Evolutionary conservation across 345 rosid genomes (phyloP).

Genomic region (Eucalyptus urophylla): DNA sequence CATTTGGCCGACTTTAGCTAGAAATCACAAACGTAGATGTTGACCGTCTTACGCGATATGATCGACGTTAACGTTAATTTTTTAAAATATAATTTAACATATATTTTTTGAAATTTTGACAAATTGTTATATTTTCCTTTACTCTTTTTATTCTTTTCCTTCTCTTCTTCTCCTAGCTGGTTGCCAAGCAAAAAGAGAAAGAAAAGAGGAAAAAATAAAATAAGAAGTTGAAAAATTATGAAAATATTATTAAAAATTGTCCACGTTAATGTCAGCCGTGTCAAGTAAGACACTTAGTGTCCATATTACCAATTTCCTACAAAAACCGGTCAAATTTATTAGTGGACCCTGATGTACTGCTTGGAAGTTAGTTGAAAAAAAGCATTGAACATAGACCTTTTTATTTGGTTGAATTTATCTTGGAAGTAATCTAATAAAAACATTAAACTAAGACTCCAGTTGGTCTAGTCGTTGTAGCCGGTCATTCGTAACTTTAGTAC

Average conservation of each 20-base stretch:
- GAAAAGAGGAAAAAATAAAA: too few species aligned
- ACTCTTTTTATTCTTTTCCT: too few species aligned
- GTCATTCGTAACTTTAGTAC: background rate
- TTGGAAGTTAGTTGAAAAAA: background rate
- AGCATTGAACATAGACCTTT: background rate
- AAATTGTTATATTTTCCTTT: too few species aligned
- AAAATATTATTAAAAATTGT: too few species aligned
- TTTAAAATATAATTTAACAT: too few species aligned
- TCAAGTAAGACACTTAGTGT: accelerated
- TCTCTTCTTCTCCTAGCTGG: accelerated
- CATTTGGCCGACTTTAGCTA: accelerated
- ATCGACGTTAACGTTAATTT: accelerated
- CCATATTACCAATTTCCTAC: too few species aligned
- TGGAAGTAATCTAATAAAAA: background rate
- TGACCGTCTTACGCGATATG: accelerated
- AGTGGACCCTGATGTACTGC: background rate
- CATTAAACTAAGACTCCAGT: background rate
- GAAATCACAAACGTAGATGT: accelerated
- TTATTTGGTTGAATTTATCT: background rate
- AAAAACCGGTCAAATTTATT: background rate
- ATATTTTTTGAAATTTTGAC: too few species aligned
- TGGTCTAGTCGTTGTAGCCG: background rate
- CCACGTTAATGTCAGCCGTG: accelerated
- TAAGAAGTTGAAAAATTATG: too few species aligned
- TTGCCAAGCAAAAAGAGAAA: too few species aligned